Evolutionary conservation across 1,284 basidiomycete genomes (phyloP).

Genomic region (Mycosarcoma maydis): DNA sequence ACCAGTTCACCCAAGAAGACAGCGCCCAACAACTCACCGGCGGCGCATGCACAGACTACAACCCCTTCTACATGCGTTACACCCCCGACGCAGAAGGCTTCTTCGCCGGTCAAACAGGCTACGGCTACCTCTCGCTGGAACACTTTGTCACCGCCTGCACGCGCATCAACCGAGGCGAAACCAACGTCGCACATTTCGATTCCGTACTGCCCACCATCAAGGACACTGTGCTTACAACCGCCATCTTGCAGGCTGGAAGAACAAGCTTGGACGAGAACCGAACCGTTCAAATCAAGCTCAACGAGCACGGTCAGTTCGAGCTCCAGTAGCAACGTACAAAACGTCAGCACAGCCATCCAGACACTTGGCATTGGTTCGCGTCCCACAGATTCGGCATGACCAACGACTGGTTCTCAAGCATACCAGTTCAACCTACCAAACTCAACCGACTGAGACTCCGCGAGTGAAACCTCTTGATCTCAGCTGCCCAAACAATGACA

Average conservation of each 20-base stretch:
- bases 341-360: no score
- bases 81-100: constrained; percentile 87
- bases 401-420: no score
- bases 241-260: constrained; percentile 88
- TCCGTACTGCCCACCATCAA: constrained; percentile 84
- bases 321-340: constrained; percentile 72
- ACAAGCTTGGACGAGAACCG: constrained; percentile 87
- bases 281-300: constrained; percentile 78
- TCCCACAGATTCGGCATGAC: no score
- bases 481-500: no score
- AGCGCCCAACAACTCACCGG: constrained; percentile 76
- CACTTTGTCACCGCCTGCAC: constrained; percentile 78
- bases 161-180: constrained; percentile 76
- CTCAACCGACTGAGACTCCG: no score
- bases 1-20: constrained; percentile 85
- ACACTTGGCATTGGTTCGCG: no score
- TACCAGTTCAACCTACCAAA: no score
- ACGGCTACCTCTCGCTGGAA: constrained; percentile 87
- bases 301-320: constrained; percentile 74
- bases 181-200: constrained; percentile 78
- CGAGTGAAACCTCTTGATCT: no score
- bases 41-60: constrained; percentile 70
- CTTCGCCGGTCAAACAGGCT: constrained; percentile 91
- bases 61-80: constrained; percentile 96
- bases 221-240: constrained; percentile 87